Conservation (phyloP, 2,329 filamentous ascomycete genomes). For the Lecanosticta acicola region DNA sequence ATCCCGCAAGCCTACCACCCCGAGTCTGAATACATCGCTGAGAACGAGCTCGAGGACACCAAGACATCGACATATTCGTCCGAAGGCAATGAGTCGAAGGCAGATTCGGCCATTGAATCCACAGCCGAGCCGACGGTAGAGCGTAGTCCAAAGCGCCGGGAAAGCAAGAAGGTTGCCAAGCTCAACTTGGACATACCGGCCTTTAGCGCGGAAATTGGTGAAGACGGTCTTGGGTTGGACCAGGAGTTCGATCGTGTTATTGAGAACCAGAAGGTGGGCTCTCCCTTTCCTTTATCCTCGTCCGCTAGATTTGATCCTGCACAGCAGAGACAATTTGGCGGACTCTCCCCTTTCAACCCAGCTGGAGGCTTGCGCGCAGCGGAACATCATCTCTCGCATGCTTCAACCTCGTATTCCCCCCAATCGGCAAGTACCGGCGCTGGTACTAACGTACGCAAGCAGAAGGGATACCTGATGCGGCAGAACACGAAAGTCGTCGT, state of each 20-base stretch:
- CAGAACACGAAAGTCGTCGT: slow-evolving; percentile 97
- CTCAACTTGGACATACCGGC: slow-evolving; percentile 66
- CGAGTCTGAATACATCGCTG: slow-evolving; percentile 14
- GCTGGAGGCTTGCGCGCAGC: slow-evolving; percentile 2
- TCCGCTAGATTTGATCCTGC: slow-evolving; percentile 4
- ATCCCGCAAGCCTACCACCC: slow-evolving; percentile 28
- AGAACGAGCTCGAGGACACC: slow-evolving; percentile 17
- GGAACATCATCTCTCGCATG: slow-evolving; percentile 8
- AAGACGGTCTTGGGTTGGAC: slow-evolving; percentile 79
- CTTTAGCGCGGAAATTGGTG: slow-evolving; percentile 62
- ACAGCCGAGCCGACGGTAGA: slow-evolving; percentile 3
- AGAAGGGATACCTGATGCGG: slow-evolving; percentile 98
- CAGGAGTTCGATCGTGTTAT: slow-evolving; percentile 93
- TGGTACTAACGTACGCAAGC: slow-evolving; percentile 51
- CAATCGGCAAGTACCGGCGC: slow-evolving; percentile 9
- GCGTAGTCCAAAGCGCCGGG: slow-evolving; percentile 12
- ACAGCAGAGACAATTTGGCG: slow-evolving; percentile 2
- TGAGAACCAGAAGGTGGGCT: slow-evolving; percentile 88
- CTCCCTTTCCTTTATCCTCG: slow-evolving; percentile 28
- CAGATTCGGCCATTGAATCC: slow-evolving; percentile 21
- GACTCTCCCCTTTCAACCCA: slow-evolving; percentile 3
- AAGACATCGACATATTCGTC: slow-evolving; percentile 21
- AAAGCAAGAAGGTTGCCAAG: slow-evolving; percentile 21
- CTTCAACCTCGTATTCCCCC: slow-evolving; percentile 11
- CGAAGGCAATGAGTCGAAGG: slow-evolving; percentile 24